Evolutionary conservation across 2,329 filamentous ascomycete species (phyloP).

Genomic region (Botryotinia convoluta): DNA sequence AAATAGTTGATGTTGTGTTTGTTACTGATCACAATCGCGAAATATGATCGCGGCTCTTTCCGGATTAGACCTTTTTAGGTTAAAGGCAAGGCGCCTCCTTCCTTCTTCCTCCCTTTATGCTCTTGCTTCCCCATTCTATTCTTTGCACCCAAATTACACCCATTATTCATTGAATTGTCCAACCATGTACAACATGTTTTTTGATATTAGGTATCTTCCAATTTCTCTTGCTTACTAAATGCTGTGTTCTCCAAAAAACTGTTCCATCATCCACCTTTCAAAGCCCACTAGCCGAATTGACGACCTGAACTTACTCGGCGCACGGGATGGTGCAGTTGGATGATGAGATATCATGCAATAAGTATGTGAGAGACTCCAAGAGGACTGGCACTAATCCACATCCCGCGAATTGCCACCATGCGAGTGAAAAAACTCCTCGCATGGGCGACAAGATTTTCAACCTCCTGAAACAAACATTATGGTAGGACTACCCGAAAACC

Average conservation of each 20-base stretch:
- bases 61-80: background rate
- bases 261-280: slow-evolving; percentile 8
- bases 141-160: background rate
- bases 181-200: background rate
- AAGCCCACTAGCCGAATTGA: slow-evolving; percentile 18
- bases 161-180: background rate
- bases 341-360: slow-evolving; percentile 14
- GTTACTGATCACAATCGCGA: slow-evolving; percentile 11
- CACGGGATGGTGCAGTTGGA: slow-evolving; percentile 16
- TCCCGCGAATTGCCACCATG: slow-evolving; percentile 21
- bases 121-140: background rate
- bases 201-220: background rate
- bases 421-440: slow-evolving; percentile 15
- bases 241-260: slow-evolving; percentile 7
- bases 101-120: background rate
- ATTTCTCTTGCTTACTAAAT: slow-evolving; percentile 15
- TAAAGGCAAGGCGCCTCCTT: background rate
- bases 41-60: slow-evolving; percentile 12
- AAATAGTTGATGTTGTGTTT: background rate
- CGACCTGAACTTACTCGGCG: slow-evolving; percentile 9
- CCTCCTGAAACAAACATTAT: slow-evolving; percentile 18
- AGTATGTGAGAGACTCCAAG: slow-evolving; percentile 11
- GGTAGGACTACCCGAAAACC: background rate
- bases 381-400: background rate
- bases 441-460: slow-evolving; percentile 12